Base-by-base conservation (phyloP, 257 asterid species). In the Nicotiana attenuata region DNA sequence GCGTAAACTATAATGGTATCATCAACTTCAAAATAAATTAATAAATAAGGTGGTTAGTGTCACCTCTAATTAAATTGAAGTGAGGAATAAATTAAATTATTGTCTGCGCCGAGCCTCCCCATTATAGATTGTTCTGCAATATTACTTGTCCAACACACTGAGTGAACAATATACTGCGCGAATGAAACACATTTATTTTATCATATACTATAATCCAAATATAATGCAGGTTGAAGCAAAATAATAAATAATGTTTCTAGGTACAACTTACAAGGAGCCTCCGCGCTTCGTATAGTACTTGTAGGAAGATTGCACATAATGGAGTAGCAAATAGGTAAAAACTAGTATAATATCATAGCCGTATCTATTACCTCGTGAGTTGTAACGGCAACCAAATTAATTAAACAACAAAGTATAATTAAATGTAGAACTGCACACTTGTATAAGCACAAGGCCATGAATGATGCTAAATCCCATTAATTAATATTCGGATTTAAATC, bases 281-380 rank as follows among this genome's bases (percentile, higher is more conserved):
- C 78, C 14, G 33, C 59, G 11, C 59, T 71, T 1, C 24, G 47
- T 22, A 45, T 24, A 73, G 41, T 73, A 73, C 41, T 24, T 73
- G 24, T 13, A 24, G 9, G 63, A 75, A 50, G 63, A 75, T 73
- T 50, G 50, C 63, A 50, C 80, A 50, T 75, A 75, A 75, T 75
- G 45, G 45, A 75, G 80, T 26, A 13, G 69, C n/a, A 64, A 61
- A 24, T 61, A 61, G 33, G 33, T 64, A 29, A 50, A 50, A 50
- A 50, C 17, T 38, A 20, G 59, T 45, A 45, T 71, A 71, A 22
- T 45, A 7, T 71, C 60, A 45, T 24, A 26, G 80, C 80, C 80
- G 63, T 24, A 50, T 75, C 80, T 75, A 75, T 26, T 14, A 75
- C 41, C 79, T 50, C 26, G 79, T 50, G 79, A 73, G 45, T 75